Base-by-base conservation (phyloP, 768 basidiomycete species). In the Lenzites betulinus region DNA sequence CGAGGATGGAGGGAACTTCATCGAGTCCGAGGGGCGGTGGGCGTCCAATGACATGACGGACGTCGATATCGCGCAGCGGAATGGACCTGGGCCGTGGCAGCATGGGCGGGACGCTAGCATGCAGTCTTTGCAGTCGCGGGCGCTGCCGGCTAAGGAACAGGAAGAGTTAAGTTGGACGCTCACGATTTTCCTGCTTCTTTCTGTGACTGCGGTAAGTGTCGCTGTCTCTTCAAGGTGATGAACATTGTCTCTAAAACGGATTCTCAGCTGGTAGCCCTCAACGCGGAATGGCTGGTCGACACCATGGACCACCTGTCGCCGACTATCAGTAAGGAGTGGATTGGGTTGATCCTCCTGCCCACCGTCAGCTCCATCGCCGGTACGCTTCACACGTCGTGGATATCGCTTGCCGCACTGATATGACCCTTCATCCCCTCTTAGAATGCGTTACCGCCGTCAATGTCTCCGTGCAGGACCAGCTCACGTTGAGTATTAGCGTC, bases 381-480 rank as follows among this genome's bases (percentile, higher is more conserved):
- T 89, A 47, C 43, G 74, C 58, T n/a, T 20, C 16, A 28, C 6
- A 4, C 25, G 13, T 58, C 53, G 25, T 54, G 13, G 15, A 38
- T 58, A 5, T n/a, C 4, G n/a, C 1, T 22, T 28, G 16, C 3
- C 43, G 51, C 25, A 1, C 35, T 47, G 33, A 20, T 47, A 47
- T 23, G 30, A 20, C 51, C 66, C 44, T 65, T 63, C 25, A 55
- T 33, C 30, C 11, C 30, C 30, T 33, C 30, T 33, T 72, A 84
- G 95, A 97, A 75, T 93, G 92, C 64, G 84, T 94, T 56, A 95
- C 91, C 7, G 93, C 93, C 12, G 83, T 97, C 62, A 92, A 88
- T 38, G 91, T 92, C n/a, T 93, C 94, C 0, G 88, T 92, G 51
- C 87, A 89, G 73, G 86, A 88, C 67, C 90, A 92, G 70, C 78